Evolutionary conservation across 106 monocot species (phyloP).

Genomic region (Phalaenopsis equestris): DNA sequence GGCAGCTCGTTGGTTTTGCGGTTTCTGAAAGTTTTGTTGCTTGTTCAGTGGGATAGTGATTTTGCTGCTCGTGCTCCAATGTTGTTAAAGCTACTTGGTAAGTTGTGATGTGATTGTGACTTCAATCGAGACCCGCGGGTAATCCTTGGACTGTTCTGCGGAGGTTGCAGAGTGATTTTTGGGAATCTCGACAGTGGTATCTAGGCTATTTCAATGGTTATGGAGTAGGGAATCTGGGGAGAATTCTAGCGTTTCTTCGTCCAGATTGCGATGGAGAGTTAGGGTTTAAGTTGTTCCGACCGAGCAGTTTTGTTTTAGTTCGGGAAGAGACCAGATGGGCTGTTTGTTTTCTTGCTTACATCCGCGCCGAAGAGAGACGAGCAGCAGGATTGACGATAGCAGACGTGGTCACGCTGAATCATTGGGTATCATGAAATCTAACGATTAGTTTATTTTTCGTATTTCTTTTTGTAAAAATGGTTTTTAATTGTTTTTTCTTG

Average conservation of each 20-base stretch:
- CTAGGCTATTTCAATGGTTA: neutral
- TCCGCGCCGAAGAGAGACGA: conserved; percentile 18
- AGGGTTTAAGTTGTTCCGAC: neutral
- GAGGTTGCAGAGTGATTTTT: neutral
- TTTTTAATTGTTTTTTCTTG: neutral
- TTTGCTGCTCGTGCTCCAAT: neutral
- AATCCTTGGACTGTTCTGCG: conserved; percentile 1
- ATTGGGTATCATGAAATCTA: conserved; percentile 7
- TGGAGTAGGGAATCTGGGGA: neutral
- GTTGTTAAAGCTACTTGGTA: neutral
- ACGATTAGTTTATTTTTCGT: neutral
- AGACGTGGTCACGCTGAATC: conserved; percentile 9
- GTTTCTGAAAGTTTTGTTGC: neutral
- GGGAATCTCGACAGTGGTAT: neutral
- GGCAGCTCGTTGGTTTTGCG: neutral
- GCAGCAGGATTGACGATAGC: conserved; percentile 30
- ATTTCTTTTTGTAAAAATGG: neutral
- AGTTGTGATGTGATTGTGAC: neutral
- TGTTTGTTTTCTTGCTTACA: conserved; percentile 30
- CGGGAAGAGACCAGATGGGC: conserved; percentile 14
- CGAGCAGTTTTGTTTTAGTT: neutral
- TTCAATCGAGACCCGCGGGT: neutral
- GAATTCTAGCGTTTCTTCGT: neutral
- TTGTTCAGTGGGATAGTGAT: neutral
- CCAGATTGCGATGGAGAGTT: neutral